These are phyloP conservation scores for Sporodiniella umbellata DNA, from an alignment of 371 early-diverging fungal genomes.

Conservation along the genomic window DNA sequence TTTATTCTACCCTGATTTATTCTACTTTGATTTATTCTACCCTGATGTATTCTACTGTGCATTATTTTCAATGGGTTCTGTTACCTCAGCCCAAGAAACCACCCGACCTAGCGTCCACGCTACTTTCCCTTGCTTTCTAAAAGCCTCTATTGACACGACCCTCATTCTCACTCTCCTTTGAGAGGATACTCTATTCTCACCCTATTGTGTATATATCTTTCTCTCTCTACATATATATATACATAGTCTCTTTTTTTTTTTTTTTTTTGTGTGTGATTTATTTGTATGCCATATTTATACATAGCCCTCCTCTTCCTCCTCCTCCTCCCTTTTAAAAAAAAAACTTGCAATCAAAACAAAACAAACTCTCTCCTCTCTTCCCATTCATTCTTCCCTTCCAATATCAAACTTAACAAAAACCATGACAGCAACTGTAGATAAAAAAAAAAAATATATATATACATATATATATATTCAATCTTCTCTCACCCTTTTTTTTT, in stretches of 20 bases:
- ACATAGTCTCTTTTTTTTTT: no score
- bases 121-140: not conserved
- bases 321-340: not conserved
- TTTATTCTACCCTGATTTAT: not conserved
- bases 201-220: not conserved
- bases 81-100: constrained; percentile 15
- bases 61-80: not conserved
- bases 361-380: not conserved
- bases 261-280: not conserved
- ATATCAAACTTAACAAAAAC: no score
- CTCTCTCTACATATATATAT: not conserved
- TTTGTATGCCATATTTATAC: not conserved
- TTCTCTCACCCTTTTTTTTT: no score
- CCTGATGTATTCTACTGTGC: not conserved
- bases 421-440: not conserved
- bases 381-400: not conserved
- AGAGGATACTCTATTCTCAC: no score
- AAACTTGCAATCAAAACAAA: not conserved
- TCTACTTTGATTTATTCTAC: not conserved
- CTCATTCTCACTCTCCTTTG: no score
- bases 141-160: no score
- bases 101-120: constrained; percentile 8
- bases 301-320: not conserved
- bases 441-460: no score
- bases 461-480: no score